Conservation (phyloP, 2,329 filamentous ascomycete species). For the Parascedosporium putredinis region DNA sequence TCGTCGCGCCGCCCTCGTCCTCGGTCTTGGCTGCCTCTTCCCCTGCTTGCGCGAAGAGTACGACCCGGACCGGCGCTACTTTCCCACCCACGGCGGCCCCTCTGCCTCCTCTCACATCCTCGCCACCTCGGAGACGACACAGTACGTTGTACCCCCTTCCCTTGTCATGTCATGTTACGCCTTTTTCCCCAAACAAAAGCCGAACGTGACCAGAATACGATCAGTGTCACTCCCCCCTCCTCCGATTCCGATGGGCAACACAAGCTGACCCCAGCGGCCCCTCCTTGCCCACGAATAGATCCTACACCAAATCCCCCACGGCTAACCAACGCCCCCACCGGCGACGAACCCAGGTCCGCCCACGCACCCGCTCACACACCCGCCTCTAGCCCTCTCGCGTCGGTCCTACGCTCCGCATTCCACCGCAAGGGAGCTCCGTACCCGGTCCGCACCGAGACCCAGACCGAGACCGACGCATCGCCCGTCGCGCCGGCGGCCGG, state of each 20-base stretch:
- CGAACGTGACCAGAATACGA: background rate
- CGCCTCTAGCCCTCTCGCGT: no score
- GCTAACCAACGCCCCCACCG: background rate
- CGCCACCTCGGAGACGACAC: slow-evolving; percentile 1
- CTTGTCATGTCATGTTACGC: background rate
- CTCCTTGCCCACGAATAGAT: no score
- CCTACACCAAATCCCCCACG: background rate
- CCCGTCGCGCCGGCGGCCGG: no score
- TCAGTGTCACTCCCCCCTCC: no score
- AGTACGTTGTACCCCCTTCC: background rate
- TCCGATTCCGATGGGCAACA: no score
- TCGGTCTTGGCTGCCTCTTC: slow-evolving; percentile 34
- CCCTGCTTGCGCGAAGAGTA: slow-evolving; percentile 29
- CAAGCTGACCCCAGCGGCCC: no score
- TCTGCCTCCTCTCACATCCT: no score
- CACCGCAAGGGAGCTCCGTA: no score
- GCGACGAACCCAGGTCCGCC: background rate
- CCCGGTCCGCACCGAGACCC: no score
- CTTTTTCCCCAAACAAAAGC: background rate
- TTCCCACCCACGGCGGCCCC: no score
- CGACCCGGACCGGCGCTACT: slow-evolving; percentile 20
- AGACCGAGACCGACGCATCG: no score
- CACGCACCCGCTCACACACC: background rate
- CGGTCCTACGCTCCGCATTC: no score
- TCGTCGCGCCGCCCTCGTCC: slow-evolving; percentile 24